Base-by-base conservation (phyloP, 1,284 basidiomycete species). In the Ganoderma multipileum region DNA sequence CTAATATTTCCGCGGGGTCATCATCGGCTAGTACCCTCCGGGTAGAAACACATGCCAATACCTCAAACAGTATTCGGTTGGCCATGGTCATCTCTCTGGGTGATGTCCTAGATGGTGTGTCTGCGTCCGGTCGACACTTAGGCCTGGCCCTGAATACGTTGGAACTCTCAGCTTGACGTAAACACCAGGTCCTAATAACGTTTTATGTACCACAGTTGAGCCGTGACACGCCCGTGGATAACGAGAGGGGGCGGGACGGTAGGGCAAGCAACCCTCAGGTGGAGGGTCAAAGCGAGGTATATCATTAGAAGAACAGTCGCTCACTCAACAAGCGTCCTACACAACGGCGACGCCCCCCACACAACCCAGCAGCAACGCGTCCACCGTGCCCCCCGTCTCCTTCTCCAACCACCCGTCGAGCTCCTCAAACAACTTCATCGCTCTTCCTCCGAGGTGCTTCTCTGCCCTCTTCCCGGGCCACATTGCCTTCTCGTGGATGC, bases 391-490 rank as follows among this genome's bases (percentile, higher is more conserved):
- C 0, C 80, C 83, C 20, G 83, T 90, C 74, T 82, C 83, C 74
- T 81, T 80, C 47, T 89, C 86, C 52, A 94, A 77, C 91, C 91
- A 94, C 11, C 66, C 79, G 79, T 94, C 93, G 38, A 94, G 81
- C 67, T 82, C 79, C 75, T 90, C 85, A 71, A 94, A 93, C 65
- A 94, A 71, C 68, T 77, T 74, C 90, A 94, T 91, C 52, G 89
- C 86, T 2, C 82, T 82, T 8, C 88, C 87, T 7, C 84, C 88
- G 61, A 84, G 77, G 44, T 79, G 83, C 75, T 83, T 82, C 70
- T 86, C 85, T 0, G 82, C 81, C 66, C 84, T 86, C 81, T 94
- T 94, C 3, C 82, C 92, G 1, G 93, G 92, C 92, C 93, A 94
- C 85, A 94, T 91, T 50, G 87, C 89, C 71, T 86, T 87, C 82